phyloP scores from a whole-genome alignment of 805 yeast species.

The Komagataella pastoris region DNA sequence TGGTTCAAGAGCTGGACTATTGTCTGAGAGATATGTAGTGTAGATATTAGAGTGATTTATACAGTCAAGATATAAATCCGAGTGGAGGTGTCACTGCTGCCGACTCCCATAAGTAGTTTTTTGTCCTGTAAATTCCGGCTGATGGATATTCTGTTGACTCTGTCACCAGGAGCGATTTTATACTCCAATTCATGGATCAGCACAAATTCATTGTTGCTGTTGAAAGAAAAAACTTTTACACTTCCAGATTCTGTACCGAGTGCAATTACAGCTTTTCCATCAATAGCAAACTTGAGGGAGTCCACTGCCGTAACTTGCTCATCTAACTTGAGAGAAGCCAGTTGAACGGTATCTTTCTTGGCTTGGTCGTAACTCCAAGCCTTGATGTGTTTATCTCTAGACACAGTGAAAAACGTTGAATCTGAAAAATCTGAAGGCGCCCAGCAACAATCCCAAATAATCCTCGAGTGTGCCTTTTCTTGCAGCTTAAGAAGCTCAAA shows the following conservation, averaged over 20 bases:
- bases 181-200: conserved; percentile 21
- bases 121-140: conserved; percentile 12
- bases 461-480: conserved; percentile 79
- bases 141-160: conserved; percentile 52
- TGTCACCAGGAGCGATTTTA: conserved; percentile 41
- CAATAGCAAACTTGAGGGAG: conserved; percentile 20
- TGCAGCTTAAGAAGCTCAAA: conserved; percentile 11
- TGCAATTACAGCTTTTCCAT: conserved; percentile 27
- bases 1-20: conserved; percentile 38
- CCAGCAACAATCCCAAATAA: conserved; percentile 95
- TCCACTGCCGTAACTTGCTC: conserved; percentile 62
- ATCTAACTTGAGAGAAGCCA: conserved; percentile 27
- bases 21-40: not conserved
- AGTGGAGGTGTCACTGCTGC: conserved; percentile 4
- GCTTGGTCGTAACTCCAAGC: conserved; percentile 35
- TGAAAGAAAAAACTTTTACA: conserved; percentile 29
- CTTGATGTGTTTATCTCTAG: conserved; percentile 72
- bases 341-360: conserved; percentile 15
- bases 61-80: not conserved
- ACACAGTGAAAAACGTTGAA: conserved; percentile 59
- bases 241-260: conserved; percentile 65
- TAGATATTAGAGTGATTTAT: not conserved
- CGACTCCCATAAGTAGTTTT: not conserved
- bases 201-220: conserved; percentile 13
- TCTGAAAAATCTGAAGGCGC: conserved; percentile 31